Conservation (phyloP, 768 basidiomycete species). For the Pleurotus citrinopileatus region DNA sequence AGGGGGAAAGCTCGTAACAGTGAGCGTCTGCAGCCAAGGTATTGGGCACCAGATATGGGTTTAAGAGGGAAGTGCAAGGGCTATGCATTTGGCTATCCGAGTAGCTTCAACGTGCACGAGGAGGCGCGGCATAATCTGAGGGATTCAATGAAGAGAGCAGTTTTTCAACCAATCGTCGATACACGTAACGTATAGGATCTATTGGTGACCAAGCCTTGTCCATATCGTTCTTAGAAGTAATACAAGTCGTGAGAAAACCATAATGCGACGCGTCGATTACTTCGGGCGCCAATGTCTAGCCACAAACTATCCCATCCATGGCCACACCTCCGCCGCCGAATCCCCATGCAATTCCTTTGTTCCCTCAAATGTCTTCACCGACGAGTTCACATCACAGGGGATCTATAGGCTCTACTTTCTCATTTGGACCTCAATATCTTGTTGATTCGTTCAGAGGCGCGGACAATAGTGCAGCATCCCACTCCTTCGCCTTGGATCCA, state of each 20-base stretch:
- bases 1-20: constrained; percentile 9
- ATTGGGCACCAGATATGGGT: constrained; percentile 37
- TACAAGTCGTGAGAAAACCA: no score
- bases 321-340: constrained; percentile 48
- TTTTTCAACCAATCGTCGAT: no score
- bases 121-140: constrained; percentile 17
- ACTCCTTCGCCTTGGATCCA: constrained; percentile 68
- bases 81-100: constrained; percentile 41
- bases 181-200: no score
- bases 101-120: constrained; percentile 19
- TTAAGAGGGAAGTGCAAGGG: constrained; percentile 37
- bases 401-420: constrained; percentile 80
- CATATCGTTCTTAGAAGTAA: no score
- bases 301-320: not conserved
- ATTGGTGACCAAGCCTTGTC: no score
- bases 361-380: constrained; percentile 53
- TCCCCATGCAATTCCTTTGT: constrained; percentile 39
- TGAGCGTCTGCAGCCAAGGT: constrained; percentile 31
- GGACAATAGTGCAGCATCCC: constrained; percentile 59
- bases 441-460: constrained; percentile 68
- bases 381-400: constrained; percentile 58
- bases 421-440: constrained; percentile 76
- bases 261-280: no score
- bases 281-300: no score
- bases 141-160: constrained; percentile 18